Base-by-base conservation (phyloP, 306 rosid genomes). In the Cicer bijugum region DNA sequence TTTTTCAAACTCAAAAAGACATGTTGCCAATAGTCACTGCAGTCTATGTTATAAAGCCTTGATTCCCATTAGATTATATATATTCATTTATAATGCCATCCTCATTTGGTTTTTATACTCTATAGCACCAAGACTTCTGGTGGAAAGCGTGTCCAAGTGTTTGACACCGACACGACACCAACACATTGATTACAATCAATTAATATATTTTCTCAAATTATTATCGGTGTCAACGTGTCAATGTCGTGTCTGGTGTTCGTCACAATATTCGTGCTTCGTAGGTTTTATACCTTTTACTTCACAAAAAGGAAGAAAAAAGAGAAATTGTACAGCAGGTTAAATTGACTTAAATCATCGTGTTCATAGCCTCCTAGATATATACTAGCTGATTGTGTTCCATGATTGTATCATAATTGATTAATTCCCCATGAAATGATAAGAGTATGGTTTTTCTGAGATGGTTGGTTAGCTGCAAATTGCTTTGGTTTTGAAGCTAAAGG, bases 1-100 rank as follows among this genome's bases (percentile, higher is more conserved):
- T 94, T 94, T 86, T 91, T 87, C 78, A 89, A 87, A 78, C 76
- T 79, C 19, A 87, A 89, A 85, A 87, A 74, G 8, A 80, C 67
- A 66, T 71, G 74, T 46, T 75, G 52, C 71, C 61, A 77, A 67
- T 76, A 84, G 66, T 44, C 82, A 61, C 79, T 9, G n/a, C 47
- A 16, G 69, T 55, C 46, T 35, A 80, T 72, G 67, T 50, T 14
- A 9, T 51, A n/a, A 66, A 12, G 55, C 9, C 14, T 1, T 11
- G 50, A 37, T 45, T 57, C 56, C 42, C 47, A 33, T 55, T 64
- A 71, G 47, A 43, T 59, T 74, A 33, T 48, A 53, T 47, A 59
- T 58, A 59, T 58, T 72, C 47, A 47, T 72, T 43, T 63, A 15
- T 67, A 66, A 57, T 33, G 53, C 9, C 5, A 10, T 43, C 15